Conservation (phyloP, 1,284 basidiomycete genomes). For the Cryptococcus floricola region DNA sequence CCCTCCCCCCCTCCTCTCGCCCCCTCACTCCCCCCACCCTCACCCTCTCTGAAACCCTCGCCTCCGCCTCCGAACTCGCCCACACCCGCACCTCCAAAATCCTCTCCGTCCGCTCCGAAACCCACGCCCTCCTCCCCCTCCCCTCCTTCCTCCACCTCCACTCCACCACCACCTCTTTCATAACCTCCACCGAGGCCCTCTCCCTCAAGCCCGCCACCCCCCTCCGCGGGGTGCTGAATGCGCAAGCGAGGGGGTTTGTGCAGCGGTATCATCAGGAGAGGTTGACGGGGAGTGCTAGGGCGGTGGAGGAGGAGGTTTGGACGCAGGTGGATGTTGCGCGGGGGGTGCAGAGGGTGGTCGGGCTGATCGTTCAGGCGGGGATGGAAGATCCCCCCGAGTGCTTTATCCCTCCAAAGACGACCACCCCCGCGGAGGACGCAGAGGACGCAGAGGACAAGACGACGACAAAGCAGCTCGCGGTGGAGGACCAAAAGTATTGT, state of each 20-base stretch:
- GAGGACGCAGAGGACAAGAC: constrained; percentile 10
- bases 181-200: constrained; percentile 77
- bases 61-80: constrained; percentile 75
- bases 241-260: constrained; percentile 79
- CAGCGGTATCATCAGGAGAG: constrained; percentile 79
- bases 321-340: constrained; percentile 69
- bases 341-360: constrained; percentile 64
- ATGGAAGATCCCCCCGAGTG: constrained; percentile 74
- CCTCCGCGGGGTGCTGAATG: constrained; percentile 73
- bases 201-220: constrained; percentile 88
- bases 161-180: constrained; percentile 82
- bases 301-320: constrained; percentile 59
- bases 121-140: constrained; percentile 69
- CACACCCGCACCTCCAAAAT: constrained; percentile 77
- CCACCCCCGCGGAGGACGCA: not conserved
- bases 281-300: constrained; percentile 75
- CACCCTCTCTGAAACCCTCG: constrained; percentile 67
- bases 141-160: constrained; percentile 76
- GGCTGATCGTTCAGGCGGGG: constrained; percentile 74
- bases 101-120: constrained; percentile 68
- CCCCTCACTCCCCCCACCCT: constrained; percentile 29
- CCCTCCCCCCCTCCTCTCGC: not conserved
- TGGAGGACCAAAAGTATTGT: constrained; percentile 80
- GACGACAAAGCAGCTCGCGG: constrained; percentile 62
- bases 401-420: constrained; percentile 43